Evolutionary conservation across 192 early-diverging fungal genomes (phyloP).

Genomic region (Gamsiella multidivaricata): DNA sequence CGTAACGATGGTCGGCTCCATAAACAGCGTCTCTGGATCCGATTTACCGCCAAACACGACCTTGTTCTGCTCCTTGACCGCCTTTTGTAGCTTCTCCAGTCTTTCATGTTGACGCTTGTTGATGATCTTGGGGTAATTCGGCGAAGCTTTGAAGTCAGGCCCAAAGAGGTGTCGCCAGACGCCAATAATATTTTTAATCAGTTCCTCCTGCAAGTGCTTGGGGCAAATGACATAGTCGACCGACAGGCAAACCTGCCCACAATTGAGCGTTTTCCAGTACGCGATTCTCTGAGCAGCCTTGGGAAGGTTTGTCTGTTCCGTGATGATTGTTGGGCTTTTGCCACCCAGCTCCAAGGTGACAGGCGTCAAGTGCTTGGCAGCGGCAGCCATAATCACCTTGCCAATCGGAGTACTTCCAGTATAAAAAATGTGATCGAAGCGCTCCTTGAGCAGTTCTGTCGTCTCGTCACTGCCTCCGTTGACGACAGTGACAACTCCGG

Average conservation of each 20-base stretch:
- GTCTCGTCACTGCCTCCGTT: constrained; percentile 70
- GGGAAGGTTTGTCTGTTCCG: constrained; percentile 72
- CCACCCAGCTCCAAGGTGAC: constrained; percentile 74
- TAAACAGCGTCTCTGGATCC: constrained; percentile 50
- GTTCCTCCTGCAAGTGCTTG: constrained; percentile 52
- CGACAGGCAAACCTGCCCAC: constrained; percentile 80
- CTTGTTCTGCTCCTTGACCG: constrained; percentile 52
- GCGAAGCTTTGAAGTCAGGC: constrained; percentile 42
- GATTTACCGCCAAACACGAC: constrained; percentile 58
- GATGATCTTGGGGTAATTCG: constrained; percentile 62
- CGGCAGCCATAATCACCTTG: constrained; percentile 68
- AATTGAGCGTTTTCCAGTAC: constrained; percentile 87
- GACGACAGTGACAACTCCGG: constrained; percentile 56
- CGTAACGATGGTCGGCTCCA: constrained; percentile 69
- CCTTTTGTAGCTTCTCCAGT: constrained; percentile 54
- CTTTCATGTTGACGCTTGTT: constrained; percentile 62
- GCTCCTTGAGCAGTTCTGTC: constrained; percentile 60
- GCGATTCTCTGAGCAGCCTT: constrained; percentile 77
- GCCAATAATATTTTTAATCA: constrained; percentile 58
- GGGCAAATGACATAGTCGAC: constrained; percentile 78
- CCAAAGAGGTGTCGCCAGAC: constrained; percentile 53
- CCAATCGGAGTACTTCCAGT: constrained; percentile 71
- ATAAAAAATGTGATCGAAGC: constrained; percentile 75
- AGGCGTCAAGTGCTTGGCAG: constrained; percentile 72
- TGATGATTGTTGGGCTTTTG: constrained; percentile 79